Evolutionary conservation across 2,329 filamentous ascomycete species (phyloP), one percentile per base, ranked within the genome.

Genomic region (Dryadomyces sulphureus): DNA sequence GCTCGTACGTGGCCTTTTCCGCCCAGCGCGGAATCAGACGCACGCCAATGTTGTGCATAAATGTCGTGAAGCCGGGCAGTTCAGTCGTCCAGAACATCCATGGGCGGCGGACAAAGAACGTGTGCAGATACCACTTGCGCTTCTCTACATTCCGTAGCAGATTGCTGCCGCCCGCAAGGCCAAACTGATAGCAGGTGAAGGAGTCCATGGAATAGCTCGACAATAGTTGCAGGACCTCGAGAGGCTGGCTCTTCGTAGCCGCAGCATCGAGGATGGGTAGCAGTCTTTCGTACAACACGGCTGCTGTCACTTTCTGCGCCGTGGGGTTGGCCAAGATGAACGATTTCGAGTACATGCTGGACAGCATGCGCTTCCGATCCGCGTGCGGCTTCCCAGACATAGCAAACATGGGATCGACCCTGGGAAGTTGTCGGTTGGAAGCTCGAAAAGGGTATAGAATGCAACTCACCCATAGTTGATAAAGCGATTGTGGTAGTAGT

Each of bases 401-500:
- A 21, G 42, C 42, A 14, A 44, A 44, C 42, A 44, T 44, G 22
- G 42, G 42, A 25, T 44, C 42, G 34, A 44, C 42, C 2, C 42
- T 44, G 42, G 4, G n/a, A n/a, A n/a, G n/a, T n/a, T n/a, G n/a
- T n/a, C 24, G 11, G 42, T 36, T 22, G 17, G 35, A 17, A 34
- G 41, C 4, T 6, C 14, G 22, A 27, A 17, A 6, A 24, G 9
- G 12, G 21, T 22, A 24, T 21, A 39, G 19, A 39, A 11, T 5
- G 19, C 21, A 12, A 34, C 42, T 44, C 42, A 44, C 42, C 42
- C 42, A 20, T 44, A 44, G 21, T 44, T 44, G 21, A 34, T 34
- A 27, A 44, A 44, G 24, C 42, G 42, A 34, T 44, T 44, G 42
- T 44, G 42, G 34, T 44, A 44, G 22, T 25, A 44, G 22, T 44